Evolutionary conservation across 2,329 filamentous ascomycete genomes (phyloP).

Genomic region (Xylaria sp.): DNA sequence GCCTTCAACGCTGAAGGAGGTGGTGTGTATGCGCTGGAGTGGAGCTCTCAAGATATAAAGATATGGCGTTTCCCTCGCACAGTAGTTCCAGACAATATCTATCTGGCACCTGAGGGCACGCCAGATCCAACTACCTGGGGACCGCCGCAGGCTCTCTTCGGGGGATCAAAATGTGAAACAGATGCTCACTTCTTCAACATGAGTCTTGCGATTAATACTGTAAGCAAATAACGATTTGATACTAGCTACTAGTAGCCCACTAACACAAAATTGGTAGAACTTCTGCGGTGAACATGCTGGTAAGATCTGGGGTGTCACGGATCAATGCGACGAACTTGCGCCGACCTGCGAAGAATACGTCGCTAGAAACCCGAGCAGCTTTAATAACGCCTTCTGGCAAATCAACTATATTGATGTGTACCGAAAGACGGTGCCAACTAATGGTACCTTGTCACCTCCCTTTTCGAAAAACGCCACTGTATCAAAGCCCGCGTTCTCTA

Average conservation of each 20-base stretch:
- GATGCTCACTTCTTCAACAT: slow-evolving; percentile 69
- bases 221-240: slow-evolving; percentile 30
- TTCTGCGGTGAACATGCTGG: slow-evolving; percentile 81
- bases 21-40: slow-evolving; percentile 74
- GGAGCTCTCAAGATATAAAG: slow-evolving; percentile 70
- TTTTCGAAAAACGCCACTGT: slow-evolving; percentile 16
- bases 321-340: slow-evolving; percentile 48
- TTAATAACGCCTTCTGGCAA: slow-evolving; percentile 55
- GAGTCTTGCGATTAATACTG: slow-evolving; percentile 74
- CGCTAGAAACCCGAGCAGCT: slow-evolving; percentile 50
- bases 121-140: slow-evolving; percentile 74
- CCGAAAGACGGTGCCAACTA: slow-evolving; percentile 23
- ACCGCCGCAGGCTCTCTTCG: slow-evolving; percentile 71
- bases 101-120: slow-evolving; percentile 47
- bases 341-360: slow-evolving; percentile 55
- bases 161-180: slow-evolving; percentile 67
- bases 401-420: slow-evolving; percentile 61
- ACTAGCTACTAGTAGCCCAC: neutral
- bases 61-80: slow-evolving; percentile 79
- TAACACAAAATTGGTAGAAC: slow-evolving; percentile 48
- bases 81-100: slow-evolving; percentile 69
- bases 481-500: slow-evolving; percentile 8
- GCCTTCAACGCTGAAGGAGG: slow-evolving; percentile 70
- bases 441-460: slow-evolving; percentile 16
- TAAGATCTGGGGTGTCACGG: slow-evolving; percentile 48